phyloP scores from a whole-genome alignment of 306 rosid species.

The Sophora flavescens region DNA sequence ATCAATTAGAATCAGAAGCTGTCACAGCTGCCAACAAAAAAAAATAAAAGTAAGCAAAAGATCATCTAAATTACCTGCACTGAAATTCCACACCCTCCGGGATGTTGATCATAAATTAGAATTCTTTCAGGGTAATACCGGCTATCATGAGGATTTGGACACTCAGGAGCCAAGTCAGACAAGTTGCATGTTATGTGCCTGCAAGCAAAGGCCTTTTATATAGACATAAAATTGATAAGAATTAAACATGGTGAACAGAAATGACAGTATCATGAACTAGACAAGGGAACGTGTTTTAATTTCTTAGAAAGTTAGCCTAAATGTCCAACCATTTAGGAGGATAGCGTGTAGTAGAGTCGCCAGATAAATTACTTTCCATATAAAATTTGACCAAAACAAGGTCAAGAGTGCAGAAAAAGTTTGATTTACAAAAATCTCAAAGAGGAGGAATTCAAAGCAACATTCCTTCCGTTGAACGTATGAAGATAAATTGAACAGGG shows the following conservation, averaged over 20 bases:
- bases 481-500: background rate
- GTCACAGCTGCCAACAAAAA: background rate
- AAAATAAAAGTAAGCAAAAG: conserved; percentile 22
- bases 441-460: conserved; percentile 18
- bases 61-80: conserved; percentile 62
- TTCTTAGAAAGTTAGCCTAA: background rate
- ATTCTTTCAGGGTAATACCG: conserved; percentile 89
- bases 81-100: conserved; percentile 86
- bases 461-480: conserved; percentile 9
- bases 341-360: conserved; percentile 30
- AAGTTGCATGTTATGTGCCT: conserved; percentile 82
- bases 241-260: background rate
- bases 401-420: conserved; percentile 20
- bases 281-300: conserved; percentile 21
- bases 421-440: background rate
- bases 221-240: conserved; percentile 40
- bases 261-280: conserved; percentile 11
- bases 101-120: conserved; percentile 84
- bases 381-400: conserved; percentile 20
- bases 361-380: conserved; percentile 5
- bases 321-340: conserved; percentile 27
- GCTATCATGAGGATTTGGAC: conserved; percentile 78
- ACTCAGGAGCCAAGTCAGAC: conserved; percentile 90
- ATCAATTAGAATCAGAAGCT: no score
- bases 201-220: conserved; percentile 46